phyloP scores from a whole-genome alignment of 1,284 basidiomycete species.

The Ustilago lituana region DNA sequence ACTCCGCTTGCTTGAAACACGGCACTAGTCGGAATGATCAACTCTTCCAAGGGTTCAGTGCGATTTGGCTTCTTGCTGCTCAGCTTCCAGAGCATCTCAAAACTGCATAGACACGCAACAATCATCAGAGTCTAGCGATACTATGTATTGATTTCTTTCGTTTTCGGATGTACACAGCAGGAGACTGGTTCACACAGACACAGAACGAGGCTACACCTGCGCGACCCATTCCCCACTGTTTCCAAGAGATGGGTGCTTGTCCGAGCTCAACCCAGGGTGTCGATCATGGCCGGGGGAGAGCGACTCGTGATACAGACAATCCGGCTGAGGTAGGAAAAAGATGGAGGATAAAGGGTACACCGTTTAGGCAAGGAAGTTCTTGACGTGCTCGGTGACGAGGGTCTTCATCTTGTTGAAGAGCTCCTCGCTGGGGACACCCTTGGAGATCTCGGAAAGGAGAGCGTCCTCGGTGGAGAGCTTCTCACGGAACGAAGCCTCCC shows the following conservation, averaged over 20 bases:
- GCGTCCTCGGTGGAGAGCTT: conserved; percentile 70
- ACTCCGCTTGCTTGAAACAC: no score
- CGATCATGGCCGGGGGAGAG: background rate
- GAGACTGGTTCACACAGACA: background rate
- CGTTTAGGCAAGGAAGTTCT: conserved; percentile 59
- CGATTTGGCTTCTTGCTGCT: no score
- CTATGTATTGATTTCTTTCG: conserved; percentile 48
- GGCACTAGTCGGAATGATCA: no score
- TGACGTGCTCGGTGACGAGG: conserved; percentile 60
- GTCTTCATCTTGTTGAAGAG: conserved; percentile 79
- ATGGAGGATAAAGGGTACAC: no score
- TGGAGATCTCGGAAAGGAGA: conserved; percentile 74
- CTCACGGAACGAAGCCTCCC: conserved; percentile 89
- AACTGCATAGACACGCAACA: background rate
- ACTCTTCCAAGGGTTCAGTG: no score
- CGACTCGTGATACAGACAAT: no score
- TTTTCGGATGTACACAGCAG: conserved; percentile 26
- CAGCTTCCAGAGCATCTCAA: no score
- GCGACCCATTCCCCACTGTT: conserved; percentile 10
- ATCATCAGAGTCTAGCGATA: conserved; percentile 42
- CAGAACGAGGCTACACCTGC: no score
- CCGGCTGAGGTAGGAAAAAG: no score
- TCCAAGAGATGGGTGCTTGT: background rate
- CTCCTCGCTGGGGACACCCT: conserved; percentile 84
- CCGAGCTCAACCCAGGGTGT: background rate